Evolutionary conservation across 2,329 filamentous ascomycete species (phyloP).

Genomic region (Hypoxylon sp.): DNA sequence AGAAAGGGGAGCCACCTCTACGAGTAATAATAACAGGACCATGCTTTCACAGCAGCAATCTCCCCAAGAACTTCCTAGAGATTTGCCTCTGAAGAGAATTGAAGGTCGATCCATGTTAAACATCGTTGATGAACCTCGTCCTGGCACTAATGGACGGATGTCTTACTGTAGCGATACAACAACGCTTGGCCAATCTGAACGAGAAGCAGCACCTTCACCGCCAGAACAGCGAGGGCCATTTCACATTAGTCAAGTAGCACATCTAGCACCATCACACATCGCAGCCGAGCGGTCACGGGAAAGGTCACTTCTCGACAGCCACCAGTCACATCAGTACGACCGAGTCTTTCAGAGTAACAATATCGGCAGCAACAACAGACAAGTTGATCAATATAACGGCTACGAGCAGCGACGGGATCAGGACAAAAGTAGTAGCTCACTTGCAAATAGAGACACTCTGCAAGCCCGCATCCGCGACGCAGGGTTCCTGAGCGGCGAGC

Average conservation of each 20-base stretch:
- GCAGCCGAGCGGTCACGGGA: conserved; percentile 5
- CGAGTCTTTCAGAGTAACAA: background rate
- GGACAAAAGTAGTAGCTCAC: background rate
- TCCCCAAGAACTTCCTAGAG: background rate
- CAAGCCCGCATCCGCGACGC: background rate
- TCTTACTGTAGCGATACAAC: background rate
- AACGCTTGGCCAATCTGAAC: background rate
- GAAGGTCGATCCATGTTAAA: background rate
- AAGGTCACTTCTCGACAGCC: background rate
- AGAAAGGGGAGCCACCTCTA: background rate
- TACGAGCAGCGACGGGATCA: background rate
- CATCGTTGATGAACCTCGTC: background rate
- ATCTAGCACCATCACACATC: conserved; percentile 13
- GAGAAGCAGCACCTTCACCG: conserved; percentile 9
- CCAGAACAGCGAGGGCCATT: background rate
- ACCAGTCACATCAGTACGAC: too few species aligned
- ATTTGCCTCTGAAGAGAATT: background rate
- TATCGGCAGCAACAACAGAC: background rate
- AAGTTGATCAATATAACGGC: background rate
- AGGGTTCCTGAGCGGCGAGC: conserved; percentile 5
- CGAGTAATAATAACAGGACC: background rate
- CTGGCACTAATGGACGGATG: background rate
- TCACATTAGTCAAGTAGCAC: conserved; percentile 21
- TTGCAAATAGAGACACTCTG: background rate
- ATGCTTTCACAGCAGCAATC: background rate